phyloP scores from a whole-genome alignment of 192 early-diverging fungal genomes.

The Coemansia sp. region DNA sequence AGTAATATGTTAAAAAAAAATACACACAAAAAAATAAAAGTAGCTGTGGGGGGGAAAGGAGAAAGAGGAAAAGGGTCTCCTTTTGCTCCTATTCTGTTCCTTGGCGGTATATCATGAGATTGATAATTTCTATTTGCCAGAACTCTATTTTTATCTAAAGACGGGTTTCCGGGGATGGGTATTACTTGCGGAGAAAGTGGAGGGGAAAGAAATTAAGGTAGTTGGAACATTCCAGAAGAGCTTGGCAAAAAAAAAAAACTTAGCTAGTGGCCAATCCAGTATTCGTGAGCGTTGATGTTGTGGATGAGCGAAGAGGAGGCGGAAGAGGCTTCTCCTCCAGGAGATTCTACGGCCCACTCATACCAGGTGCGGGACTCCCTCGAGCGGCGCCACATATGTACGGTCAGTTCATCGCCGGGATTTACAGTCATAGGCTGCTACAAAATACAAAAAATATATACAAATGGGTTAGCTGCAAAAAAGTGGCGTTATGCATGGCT shows the following conservation, averaged over 20 bases:
- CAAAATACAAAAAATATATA: conserved; percentile 25
- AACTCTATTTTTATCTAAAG: not conserved
- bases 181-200: conserved; percentile 7
- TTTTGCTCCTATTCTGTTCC: not conserved
- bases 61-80: not conserved
- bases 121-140: not conserved
- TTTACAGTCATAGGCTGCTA: conserved; percentile 74
- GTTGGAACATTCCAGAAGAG: not conserved
- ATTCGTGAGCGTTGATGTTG: conserved; percentile 43
- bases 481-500: not conserved
- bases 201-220: not conserved
- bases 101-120: not conserved
- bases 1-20: not conserved
- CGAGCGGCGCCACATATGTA: conserved; percentile 88
- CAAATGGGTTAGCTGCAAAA: not conserved
- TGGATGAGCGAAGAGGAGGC: conserved; percentile 28
- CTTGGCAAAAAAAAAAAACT: not conserved
- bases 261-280: conserved; percentile 40
- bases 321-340: conserved; percentile 5
- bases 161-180: not conserved
- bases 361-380: conserved; percentile 90
- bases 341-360: conserved; percentile 78
- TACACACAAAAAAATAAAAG: conserved; percentile 4
- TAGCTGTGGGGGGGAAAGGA: not conserved
- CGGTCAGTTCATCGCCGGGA: conserved; percentile 59